Base-by-base conservation (phyloP, 2,329 filamentous ascomycete species). In the Sporothrix protearum region DNA sequence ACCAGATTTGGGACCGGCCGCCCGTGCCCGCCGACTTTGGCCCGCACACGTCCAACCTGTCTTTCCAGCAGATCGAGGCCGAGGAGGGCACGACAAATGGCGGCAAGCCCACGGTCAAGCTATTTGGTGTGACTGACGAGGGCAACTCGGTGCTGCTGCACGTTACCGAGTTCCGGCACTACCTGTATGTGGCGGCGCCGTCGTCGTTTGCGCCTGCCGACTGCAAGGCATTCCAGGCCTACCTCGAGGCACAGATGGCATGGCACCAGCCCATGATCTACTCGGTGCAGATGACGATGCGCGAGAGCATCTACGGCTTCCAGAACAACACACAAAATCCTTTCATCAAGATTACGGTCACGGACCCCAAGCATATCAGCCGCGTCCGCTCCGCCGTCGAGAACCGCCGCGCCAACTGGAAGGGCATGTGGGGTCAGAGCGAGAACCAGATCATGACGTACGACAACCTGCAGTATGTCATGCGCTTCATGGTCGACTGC, bases 401-500 rank as follows among this genome's bases (percentile, higher is more conserved):
- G 80, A 84, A 83, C 9, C 90, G 91, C 10, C 85, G 87, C 72
- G 91, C 92, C 72, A 97, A 98, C 78, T 98, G 93, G 87, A 97
- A 95, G 80, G 89, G 91, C 4, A 85, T 97, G 80, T 99, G 96
- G 95, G 74, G 74, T 22, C 91, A 89, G 75, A 87, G 84, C 25
- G 83, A 85, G 7, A 88, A 87, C 25, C 91, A 91, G 25, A 89
- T 98, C 75, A 87, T 94, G 80, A 98, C 96, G 0, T 99, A 95
- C 77, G 96, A 99, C 83, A 97, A 91, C 76, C 94, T 99, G 71
- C 93, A 97, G 84, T 99, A 97, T 78, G 89, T 98, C 33, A 82
- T 98, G 75, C 88, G 96, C 68, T 98, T 99, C 82, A 99, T 99
- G 96, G 95, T 99, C 67, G 96, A 99, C 80, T 96, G 92, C 76